Conservation (phyloP, 2,329 filamentous ascomycete species). For the Ilyonectria mors-panacis region DNA sequence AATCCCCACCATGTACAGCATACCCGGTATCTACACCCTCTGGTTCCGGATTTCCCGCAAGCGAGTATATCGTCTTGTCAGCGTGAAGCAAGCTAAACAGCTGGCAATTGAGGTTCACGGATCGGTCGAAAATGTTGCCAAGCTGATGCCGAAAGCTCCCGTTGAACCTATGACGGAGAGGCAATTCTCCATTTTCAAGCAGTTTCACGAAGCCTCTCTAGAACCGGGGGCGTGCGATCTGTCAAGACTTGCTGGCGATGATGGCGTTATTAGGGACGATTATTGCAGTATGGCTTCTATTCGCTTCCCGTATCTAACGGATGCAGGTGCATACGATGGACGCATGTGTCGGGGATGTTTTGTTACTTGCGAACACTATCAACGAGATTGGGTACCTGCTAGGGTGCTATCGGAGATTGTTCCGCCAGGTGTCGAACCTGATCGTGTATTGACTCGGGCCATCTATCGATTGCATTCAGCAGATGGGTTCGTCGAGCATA, state of each 20-base stretch:
- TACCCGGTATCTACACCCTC: slow-evolving; percentile 36
- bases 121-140: slow-evolving; percentile 19
- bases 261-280: slow-evolving; percentile 38
- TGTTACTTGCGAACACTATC: slow-evolving; percentile 38
- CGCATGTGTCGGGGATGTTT: slow-evolving; percentile 45
- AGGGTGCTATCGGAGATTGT: background rate
- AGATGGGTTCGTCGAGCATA: background rate
- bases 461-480: background rate
- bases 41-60: background rate
- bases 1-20: slow-evolving; percentile 27
- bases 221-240: slow-evolving; percentile 44
- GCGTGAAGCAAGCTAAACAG: slow-evolving; percentile 43
- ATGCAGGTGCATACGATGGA: slow-evolving; percentile 26
- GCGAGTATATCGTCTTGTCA: slow-evolving; percentile 35
- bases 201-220: slow-evolving; percentile 40
- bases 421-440: background rate
- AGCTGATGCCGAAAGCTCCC: slow-evolving; percentile 6
- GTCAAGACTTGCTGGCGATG: slow-evolving; percentile 36
- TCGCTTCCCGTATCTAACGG: slow-evolving; percentile 45
- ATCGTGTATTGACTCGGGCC: background rate
- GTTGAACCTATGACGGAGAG: slow-evolving; percentile 13
- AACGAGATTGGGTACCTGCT: background rate
- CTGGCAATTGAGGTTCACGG: slow-evolving; percentile 41
- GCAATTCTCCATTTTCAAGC: slow-evolving; percentile 23
- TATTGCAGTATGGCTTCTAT: slow-evolving; percentile 47